A percentile compares a stretch with the other conserved stretches of the same genome.
Evolutionary conservation across 176 grass and related monocot genomes (phyloP).

Genomic region (Microstegium vimineum): DNA sequence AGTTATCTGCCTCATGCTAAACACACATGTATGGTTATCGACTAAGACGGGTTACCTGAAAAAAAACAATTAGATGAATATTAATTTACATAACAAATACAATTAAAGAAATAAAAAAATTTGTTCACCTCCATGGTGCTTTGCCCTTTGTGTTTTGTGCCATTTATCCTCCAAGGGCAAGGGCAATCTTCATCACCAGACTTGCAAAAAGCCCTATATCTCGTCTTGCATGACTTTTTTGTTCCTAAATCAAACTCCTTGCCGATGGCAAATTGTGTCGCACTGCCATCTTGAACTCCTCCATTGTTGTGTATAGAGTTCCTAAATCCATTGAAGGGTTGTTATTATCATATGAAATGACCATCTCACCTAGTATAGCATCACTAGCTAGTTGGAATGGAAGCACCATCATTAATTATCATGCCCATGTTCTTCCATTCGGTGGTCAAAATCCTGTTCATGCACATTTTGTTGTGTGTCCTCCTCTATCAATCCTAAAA

Average conservation of each 20-base stretch:
- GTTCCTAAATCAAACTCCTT: too few species aligned
- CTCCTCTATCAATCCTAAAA: too few species aligned
- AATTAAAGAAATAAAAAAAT: background rate
- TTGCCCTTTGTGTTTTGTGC: accelerated
- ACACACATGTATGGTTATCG: background rate
- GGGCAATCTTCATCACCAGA: background rate
- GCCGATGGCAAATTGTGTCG: background rate
- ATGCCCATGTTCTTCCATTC: too few species aligned
- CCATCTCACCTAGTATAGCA: too few species aligned
- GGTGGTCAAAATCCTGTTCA: too few species aligned
- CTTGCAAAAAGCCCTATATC: background rate
- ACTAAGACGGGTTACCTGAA: background rate
- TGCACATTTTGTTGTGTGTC: too few species aligned
- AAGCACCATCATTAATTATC: too few species aligned
- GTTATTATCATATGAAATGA: background rate
- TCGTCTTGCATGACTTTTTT: background rate
- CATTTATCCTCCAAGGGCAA: background rate
- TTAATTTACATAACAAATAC: background rate
- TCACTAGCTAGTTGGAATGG: too few species aligned
- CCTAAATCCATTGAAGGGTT: background rate
- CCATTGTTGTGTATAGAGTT: background rate
- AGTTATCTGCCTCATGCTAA: background rate
- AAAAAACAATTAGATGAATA: background rate
- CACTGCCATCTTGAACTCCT: background rate
- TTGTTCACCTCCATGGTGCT: background rate